These are phyloP conservation scores for Darksidea phi DNA, from an alignment of 495 filamentous ascomycete species.

Conservation along the genomic window DNA sequence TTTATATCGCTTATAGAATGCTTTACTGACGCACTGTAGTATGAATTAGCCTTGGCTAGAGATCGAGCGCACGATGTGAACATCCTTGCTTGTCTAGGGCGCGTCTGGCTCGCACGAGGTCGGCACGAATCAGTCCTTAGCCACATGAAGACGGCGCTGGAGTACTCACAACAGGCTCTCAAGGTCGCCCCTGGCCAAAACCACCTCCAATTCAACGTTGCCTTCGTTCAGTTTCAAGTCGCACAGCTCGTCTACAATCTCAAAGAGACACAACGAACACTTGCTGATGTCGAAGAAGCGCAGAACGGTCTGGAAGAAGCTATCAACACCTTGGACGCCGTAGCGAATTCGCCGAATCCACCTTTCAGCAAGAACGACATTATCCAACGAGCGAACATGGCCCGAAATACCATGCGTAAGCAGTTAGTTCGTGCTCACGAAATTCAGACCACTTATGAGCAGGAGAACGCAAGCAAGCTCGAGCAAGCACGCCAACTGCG, in stretches of 20 bases:
- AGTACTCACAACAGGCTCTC: conserved; percentile 80
- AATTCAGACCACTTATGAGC: conserved; percentile 85
- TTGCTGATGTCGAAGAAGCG: conserved; percentile 75
- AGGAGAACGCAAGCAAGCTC: conserved; percentile 83
- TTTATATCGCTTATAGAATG: neutral
- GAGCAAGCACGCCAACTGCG: conserved; percentile 70
- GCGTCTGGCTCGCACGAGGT: conserved; percentile 87
- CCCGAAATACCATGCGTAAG: conserved; percentile 83
- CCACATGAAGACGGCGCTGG: conserved; percentile 82
- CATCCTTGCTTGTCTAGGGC: conserved; percentile 85
- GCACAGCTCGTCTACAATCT: conserved; percentile 76
- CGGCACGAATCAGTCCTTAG: conserved; percentile 73
- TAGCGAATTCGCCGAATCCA: conserved; percentile 77
- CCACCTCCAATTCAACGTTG: conserved; percentile 95
- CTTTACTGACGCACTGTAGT: conserved; percentile 49
- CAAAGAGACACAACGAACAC: conserved; percentile 68
- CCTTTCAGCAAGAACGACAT: conserved; percentile 88
- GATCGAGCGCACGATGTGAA: conserved; percentile 75
- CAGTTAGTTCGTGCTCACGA: conserved; percentile 84
- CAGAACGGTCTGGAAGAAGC: conserved; percentile 83
- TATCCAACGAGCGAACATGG: conserved; percentile 96
- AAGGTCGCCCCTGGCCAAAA: conserved; percentile 75
- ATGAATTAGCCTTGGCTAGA: conserved; percentile 84
- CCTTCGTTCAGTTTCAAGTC: conserved; percentile 93
- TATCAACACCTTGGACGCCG: conserved; percentile 75